Base-by-base conservation (phyloP, 2,329 filamentous ascomycete species). In the Aspergillus felis region DNA sequence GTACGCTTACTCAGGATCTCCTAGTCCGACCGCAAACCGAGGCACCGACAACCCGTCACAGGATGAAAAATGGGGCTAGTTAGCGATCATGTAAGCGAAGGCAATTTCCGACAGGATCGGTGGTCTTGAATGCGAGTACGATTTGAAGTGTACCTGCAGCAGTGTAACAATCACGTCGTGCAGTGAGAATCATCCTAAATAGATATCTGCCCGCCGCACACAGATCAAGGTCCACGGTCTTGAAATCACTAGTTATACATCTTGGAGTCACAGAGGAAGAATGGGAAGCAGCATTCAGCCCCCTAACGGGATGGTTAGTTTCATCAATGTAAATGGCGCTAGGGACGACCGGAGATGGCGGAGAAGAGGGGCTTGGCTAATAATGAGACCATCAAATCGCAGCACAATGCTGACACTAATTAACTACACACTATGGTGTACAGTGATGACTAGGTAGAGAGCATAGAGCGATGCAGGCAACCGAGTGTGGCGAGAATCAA, bases 311-410 rank as follows among this genome's bases (percentile, higher is more conserved):
- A 50, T 35, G 24, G 44, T 41, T 51, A 4, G 14, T 32, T 44
- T 51, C 48, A 44, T 22, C 20, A 10, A 29, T 41, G 47, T 53
- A 49, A 47, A 49, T 53, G 24, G 35, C 57, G 53, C 57, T 56
- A 57, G 54, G 55, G 55, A 53, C 46, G 50, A 22, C 52, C 55
- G 57, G 57, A 54, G 53, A 53, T 35, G 32, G 32, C 14, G 32
- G 32, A 42, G 32, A 27, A 25, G 35, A 50, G 55, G 46, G 56
- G 28, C 56, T 63, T 55, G 59, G 53, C 55, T 52, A 54, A 49
- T 52, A 54, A 46, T 47, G 25, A 41, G 53, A 28, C 32, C 14
- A 38, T 57, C 20, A 42, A 44, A 20, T 22, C n/a, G 20, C n/a
- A 22, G 8, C 14, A 17, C 32, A 7, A 38, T 17, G 6, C 14